Evolutionary conservation across 257 asterid species (phyloP).

Genomic region (Forsythia suspensa): DNA sequence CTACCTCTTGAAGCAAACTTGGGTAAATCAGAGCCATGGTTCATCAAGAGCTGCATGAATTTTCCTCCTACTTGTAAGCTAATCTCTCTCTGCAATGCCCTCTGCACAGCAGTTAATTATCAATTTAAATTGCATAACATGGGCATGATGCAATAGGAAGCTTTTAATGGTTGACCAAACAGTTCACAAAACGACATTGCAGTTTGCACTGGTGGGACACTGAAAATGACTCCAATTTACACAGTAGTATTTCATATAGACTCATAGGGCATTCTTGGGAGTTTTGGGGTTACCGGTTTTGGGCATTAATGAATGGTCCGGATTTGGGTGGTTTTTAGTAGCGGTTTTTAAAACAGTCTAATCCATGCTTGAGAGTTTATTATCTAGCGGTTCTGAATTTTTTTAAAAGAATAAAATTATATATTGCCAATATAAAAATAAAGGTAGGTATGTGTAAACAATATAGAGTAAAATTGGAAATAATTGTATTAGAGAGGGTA

Average conservation of each 20-base stretch:
- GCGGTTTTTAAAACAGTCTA: no score
- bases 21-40: slow-evolving; percentile 66
- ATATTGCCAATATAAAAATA: no score
- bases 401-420: no score
- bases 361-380: no score
- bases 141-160: background rate
- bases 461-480: no score
- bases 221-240: slow-evolving; percentile 4
- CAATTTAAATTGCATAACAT: slow-evolving; percentile 16
- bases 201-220: background rate
- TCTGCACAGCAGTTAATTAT: slow-evolving; percentile 42
- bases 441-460: no score
- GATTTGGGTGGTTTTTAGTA: no score
- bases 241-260: slow-evolving; percentile 10
- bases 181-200: background rate
- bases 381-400: no score
- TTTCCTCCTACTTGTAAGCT: slow-evolving; percentile 71
- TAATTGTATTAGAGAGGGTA: no score
- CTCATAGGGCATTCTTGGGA: background rate
- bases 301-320: no score
- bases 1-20: slow-evolving; percentile 81
- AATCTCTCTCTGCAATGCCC: slow-evolving; percentile 66
- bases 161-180: background rate
- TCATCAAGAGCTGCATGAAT: slow-evolving; percentile 76
- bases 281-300: no score